Percentiles rank a stretch among this genome's conserved stretches.
phyloP scores from a whole-genome alignment of 495 filamentous ascomycete genomes.

The Podospora pseudopauciseta region DNA sequence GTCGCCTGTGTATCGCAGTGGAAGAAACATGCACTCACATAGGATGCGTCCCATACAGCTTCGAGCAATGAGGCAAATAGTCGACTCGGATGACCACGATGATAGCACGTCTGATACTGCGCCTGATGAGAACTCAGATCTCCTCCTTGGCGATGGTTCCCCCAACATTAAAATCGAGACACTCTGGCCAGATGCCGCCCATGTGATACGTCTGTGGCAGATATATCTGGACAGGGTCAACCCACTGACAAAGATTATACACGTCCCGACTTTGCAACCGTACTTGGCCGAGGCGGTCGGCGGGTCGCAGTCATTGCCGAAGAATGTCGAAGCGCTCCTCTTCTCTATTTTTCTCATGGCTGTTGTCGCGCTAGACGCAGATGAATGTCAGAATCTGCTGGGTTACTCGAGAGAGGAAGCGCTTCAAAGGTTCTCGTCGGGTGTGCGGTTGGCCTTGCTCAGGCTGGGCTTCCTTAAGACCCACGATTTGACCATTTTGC shows the following conservation, averaged over 20 bases:
- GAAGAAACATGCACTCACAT: constrained; percentile 1
- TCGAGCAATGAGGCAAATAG: constrained; percentile 45
- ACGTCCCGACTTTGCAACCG: constrained; percentile 61
- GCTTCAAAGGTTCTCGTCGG: constrained; percentile 39
- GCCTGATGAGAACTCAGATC: constrained; percentile 41
- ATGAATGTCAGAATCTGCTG: constrained; percentile 48
- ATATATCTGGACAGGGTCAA: constrained; percentile 64
- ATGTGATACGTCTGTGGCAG: constrained; percentile 69
- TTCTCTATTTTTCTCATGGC: constrained; percentile 55
- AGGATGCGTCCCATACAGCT: constrained; percentile 28
- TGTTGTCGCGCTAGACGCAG: constrained; percentile 42
- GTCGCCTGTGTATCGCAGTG: no score
- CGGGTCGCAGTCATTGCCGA: constrained; percentile 40
- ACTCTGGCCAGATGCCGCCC: constrained; percentile 60
- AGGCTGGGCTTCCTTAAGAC: constrained; percentile 50
- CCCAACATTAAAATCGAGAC: constrained; percentile 32
- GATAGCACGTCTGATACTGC: constrained; percentile 18
- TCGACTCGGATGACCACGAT: constrained; percentile 40
- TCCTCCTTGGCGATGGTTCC: constrained; percentile 32
- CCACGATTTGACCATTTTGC: constrained; percentile 50
- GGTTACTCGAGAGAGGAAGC: constrained; percentile 42
- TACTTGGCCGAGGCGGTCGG: constrained; percentile 43
- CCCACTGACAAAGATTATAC: constrained; percentile 66
- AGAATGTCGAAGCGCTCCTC: constrained; percentile 49
- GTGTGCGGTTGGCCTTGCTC: constrained; percentile 46